phyloP scores from a whole-genome alignment of 1,284 basidiomycete genomes.

The Sanguinoderma infundibulare region DNA sequence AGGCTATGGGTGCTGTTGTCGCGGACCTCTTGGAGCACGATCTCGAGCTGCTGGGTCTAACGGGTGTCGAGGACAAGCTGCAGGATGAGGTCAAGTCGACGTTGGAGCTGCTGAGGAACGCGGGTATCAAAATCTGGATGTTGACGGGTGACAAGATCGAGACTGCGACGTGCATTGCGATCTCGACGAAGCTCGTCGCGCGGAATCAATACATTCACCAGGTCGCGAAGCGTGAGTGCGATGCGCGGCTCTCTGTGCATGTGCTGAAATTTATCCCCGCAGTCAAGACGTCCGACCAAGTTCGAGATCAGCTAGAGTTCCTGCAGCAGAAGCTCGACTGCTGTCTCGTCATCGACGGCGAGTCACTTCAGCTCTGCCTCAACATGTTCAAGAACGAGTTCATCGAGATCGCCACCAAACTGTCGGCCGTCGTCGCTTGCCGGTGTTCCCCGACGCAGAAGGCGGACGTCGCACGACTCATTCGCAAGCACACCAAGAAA shows the following conservation, averaged over 20 bases:
- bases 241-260: neutral
- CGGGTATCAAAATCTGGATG: slow-evolving; percentile 99
- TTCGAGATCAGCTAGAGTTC: slow-evolving; percentile 92
- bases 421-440: slow-evolving; percentile 96
- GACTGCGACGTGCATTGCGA: slow-evolving; percentile 97
- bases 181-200: slow-evolving; percentile 95
- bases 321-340: slow-evolving; percentile 94
- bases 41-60: slow-evolving; percentile 90
- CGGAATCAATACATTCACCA: slow-evolving; percentile 98
- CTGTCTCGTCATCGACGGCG: slow-evolving; percentile 98
- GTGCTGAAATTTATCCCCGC: neutral
- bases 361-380: slow-evolving; percentile 90
- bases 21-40: slow-evolving; percentile 84
- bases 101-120: slow-evolving; percentile 91
- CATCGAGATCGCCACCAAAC: slow-evolving; percentile 93
- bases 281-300: slow-evolving; percentile 87
- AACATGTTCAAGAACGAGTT: slow-evolving; percentile 93
- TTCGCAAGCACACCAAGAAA: slow-evolving; percentile 89
- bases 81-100: slow-evolving; percentile 97
- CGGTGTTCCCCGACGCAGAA: slow-evolving; percentile 99
- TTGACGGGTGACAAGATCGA: slow-evolving; percentile 99
- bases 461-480: slow-evolving; percentile 94
- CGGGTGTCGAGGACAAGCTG: slow-evolving; percentile 98
- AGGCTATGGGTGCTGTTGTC: slow-evolving; percentile 80
- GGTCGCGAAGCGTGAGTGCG: slow-evolving; percentile 83